A percentile compares a stretch with the other conserved stretches of the same genome.
These are phyloP conservation scores for Epichloe hybrida DNA, from an alignment of 2,329 filamentous ascomycete genomes.

Conservation along the genomic window DNA sequence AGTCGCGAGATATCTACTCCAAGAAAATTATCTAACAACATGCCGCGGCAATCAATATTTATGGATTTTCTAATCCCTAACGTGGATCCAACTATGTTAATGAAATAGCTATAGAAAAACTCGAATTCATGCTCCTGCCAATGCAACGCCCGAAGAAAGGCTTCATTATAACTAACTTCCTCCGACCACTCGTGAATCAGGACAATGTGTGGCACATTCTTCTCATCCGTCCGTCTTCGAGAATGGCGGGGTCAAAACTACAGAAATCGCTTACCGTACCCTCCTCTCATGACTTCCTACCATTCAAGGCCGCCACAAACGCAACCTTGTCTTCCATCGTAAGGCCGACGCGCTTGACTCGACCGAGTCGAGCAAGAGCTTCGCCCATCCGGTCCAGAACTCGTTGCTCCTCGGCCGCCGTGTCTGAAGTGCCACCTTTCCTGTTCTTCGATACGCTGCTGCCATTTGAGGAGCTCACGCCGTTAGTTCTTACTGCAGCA, in stretches of 20 bases:
- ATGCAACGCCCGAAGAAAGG: conserved; percentile 8
- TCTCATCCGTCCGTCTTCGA: background rate
- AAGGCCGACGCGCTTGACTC: conserved; percentile 79
- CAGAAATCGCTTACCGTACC: background rate
- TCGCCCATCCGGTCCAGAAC: conserved; percentile 72
- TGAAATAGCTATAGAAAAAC: background rate
- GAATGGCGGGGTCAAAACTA: background rate
- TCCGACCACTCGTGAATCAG: background rate
- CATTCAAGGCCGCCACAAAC: conserved; percentile 59
- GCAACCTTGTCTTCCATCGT: conserved; percentile 69
- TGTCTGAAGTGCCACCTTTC: conserved; percentile 10
- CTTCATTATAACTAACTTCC: background rate
- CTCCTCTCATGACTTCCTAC: conserved; percentile 20
- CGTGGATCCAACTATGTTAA: background rate
- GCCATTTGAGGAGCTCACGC: conserved; percentile 14
- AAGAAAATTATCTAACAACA: background rate
- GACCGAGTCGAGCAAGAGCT: conserved; percentile 69
- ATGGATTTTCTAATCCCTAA: background rate
- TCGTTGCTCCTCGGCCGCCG: conserved; percentile 46
- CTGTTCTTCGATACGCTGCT: conserved; percentile 16
- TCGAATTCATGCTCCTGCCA: conserved; percentile 10
- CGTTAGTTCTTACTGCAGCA: conserved; percentile 22
- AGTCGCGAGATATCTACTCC: too few species aligned
- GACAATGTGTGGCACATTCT: background rate
- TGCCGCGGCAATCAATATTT: background rate